Base-by-base conservation (phyloP, 139 green algal genomes). In the Closterium sp. region DNA sequence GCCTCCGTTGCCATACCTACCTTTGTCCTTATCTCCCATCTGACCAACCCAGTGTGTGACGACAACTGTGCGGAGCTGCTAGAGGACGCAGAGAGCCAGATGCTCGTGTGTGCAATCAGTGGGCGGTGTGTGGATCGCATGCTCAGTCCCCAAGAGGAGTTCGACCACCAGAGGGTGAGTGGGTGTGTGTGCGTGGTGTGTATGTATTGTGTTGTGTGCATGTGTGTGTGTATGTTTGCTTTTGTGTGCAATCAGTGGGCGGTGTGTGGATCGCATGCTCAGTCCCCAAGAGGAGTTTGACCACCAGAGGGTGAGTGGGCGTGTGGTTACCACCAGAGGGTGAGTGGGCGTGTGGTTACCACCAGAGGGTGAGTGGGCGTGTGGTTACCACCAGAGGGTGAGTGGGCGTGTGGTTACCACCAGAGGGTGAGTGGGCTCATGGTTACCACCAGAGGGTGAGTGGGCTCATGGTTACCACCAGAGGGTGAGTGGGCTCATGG, bases 51-150 rank as follows among this genome's bases (percentile, higher is more conserved):
- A 94, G 92, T 94, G n/a, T 94, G 92, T 86, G 92, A 94, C 73
- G 92, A 94, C 19, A 94, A 85, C 22, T 94, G 92, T 92, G 31
- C 19, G 6, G 92, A 94, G 85, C 42, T 87, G 4, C 17, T 94
- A n/a, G 29, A 50, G 31, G 92, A 94, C 10, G 70, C 92, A 30
- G 85, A 86, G 21, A 94, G 85, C 38, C 31, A 94, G 70, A 86
- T 94, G 24, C 92, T 94, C 7, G 92, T 94, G 34, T 94, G 92
- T 38, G 45, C 91, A 0, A 86, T 94, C 11, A 95, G 91, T 10
- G 92, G 92, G 24, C 90, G 92, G 19, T 94, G 92, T 31, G 94
- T 94, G 28, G 92, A 94, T 31, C 85, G 92, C 28, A 92, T 86
- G 89, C 9, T 94, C 7, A 93, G 91, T 32, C 90, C 90, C 2